Evolutionary conservation across 2,329 filamentous ascomycete genomes (phyloP).

Genomic region (Penicillium polonicum): DNA sequence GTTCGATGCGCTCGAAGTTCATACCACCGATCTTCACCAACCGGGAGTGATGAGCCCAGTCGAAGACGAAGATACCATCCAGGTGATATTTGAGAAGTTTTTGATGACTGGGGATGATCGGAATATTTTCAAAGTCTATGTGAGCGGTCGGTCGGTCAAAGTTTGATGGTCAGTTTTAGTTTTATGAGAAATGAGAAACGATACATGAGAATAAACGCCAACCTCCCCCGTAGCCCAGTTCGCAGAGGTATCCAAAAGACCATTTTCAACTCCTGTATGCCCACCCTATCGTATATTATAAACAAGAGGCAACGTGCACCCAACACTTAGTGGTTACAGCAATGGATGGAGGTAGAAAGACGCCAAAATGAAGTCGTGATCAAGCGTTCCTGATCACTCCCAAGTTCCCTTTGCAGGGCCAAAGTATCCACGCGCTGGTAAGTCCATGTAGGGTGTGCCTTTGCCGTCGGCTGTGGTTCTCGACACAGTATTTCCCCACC

Average conservation of each 20-base stretch:
- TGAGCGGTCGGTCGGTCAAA: slow-evolving; percentile 47
- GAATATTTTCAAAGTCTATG: slow-evolving; percentile 58
- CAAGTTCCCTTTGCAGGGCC: slow-evolving; percentile 30
- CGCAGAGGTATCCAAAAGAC: neutral
- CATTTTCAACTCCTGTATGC: neutral
- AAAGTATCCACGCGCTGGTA: slow-evolving; percentile 32
- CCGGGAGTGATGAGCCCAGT: slow-evolving; percentile 54
- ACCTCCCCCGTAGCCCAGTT: neutral
- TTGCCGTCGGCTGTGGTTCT: slow-evolving; percentile 42
- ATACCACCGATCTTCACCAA: slow-evolving; percentile 32
- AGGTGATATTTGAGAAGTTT: slow-evolving; percentile 60
- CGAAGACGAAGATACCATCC: slow-evolving; percentile 50
- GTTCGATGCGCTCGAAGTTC: slow-evolving; percentile 59
- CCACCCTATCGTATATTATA: neutral
- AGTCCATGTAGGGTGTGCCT: slow-evolving; percentile 36
- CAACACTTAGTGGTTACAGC: neutral
- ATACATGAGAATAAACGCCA: neutral
- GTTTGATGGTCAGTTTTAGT: neutral
- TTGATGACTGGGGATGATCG: slow-evolving; percentile 66
- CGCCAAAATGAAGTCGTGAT: neutral
- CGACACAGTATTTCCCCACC: slow-evolving; percentile 47
- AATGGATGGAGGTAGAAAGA: neutral
- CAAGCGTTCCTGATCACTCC: slow-evolving; percentile 17
- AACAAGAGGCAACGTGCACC: neutral
- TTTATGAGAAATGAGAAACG: neutral